These are phyloP conservation scores for Metschnikowia gelsemii DNA, from an alignment of 805 yeast genomes.

Conservation along the genomic window DNA sequence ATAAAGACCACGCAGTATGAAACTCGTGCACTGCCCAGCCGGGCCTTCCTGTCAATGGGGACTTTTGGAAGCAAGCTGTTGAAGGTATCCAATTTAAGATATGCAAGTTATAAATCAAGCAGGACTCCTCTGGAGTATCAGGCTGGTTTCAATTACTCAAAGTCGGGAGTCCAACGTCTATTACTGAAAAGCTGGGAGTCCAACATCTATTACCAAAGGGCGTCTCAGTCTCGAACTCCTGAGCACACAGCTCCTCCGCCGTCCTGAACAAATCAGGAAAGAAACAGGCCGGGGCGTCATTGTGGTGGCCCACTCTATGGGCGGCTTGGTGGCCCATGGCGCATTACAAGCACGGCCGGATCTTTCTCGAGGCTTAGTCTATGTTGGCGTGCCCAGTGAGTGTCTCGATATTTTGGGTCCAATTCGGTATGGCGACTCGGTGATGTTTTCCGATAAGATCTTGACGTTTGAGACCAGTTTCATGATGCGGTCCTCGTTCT, in stretches of 20 bases:
- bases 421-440: conserved; percentile 75
- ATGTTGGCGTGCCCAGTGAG: conserved; percentile 81
- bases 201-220: too few relatives aligned
- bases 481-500: conserved; percentile 81
- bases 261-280: conserved; percentile 45
- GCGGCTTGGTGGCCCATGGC: conserved; percentile 82
- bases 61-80: too few relatives aligned
- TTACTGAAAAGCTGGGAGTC: too few relatives aligned
- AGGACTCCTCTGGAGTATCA: too few relatives aligned
- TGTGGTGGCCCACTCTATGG: conserved; percentile 91
- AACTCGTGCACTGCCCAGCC: too few relatives aligned
- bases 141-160: too few relatives aligned
- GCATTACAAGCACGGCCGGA: conserved; percentile 68
- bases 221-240: conserved; percentile 64
- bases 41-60: too few relatives aligned
- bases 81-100: too few relatives aligned
- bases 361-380: conserved; percentile 70
- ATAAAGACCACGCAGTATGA: too few relatives aligned
- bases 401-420: conserved; percentile 90
- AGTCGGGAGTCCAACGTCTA: too few relatives aligned
- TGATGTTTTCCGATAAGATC: conserved; percentile 68
- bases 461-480: conserved; percentile 80
- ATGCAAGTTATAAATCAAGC: too few relatives aligned
- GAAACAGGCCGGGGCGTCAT: conserved; percentile 57
- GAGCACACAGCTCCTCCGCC: conserved; percentile 51